These are phyloP conservation scores for Thoreauomyces humboldtii DNA, from an alignment of 192 early-diverging fungal genomes.

Conservation along the genomic window DNA sequence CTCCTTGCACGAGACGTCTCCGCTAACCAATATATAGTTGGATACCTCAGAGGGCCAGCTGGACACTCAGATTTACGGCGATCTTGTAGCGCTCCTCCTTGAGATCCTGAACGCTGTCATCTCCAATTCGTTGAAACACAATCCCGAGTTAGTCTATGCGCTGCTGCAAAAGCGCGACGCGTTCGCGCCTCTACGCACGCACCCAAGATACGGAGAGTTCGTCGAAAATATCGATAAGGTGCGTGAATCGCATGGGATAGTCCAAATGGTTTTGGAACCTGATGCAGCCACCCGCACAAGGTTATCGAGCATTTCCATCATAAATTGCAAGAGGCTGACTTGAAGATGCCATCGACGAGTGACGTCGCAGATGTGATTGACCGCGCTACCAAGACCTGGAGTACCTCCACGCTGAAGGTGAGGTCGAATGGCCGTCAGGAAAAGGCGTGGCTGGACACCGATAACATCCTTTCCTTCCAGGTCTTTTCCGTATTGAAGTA, in stretches of 20 bases:
- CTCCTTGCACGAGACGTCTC: no score
- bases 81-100: constrained; percentile 63
- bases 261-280: background rate
- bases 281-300: constrained; percentile 14
- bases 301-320: constrained; percentile 65
- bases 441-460: background rate
- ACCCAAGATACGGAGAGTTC: constrained; percentile 52
- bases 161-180: constrained; percentile 65
- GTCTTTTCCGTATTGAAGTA: constrained; percentile 61
- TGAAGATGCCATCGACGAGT: constrained; percentile 61
- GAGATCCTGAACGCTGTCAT: constrained; percentile 73
- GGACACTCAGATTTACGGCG: constrained; percentile 62
- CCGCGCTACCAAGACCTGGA: constrained; percentile 62
- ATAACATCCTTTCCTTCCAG: constrained; percentile 7
- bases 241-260: background rate
- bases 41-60: constrained; percentile 25
- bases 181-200: constrained; percentile 54
- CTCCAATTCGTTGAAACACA: constrained; percentile 57
- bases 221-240: constrained; percentile 63
- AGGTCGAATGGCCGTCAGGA: background rate
- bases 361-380: constrained; percentile 68
- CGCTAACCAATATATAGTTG: no score
- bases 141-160: constrained; percentile 69
- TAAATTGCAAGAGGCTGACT: constrained; percentile 60
- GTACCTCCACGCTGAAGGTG: constrained; percentile 50